phyloP scores from a whole-genome alignment of 2,329 filamentous ascomycete species.

The Xylaria sp. region DNA sequence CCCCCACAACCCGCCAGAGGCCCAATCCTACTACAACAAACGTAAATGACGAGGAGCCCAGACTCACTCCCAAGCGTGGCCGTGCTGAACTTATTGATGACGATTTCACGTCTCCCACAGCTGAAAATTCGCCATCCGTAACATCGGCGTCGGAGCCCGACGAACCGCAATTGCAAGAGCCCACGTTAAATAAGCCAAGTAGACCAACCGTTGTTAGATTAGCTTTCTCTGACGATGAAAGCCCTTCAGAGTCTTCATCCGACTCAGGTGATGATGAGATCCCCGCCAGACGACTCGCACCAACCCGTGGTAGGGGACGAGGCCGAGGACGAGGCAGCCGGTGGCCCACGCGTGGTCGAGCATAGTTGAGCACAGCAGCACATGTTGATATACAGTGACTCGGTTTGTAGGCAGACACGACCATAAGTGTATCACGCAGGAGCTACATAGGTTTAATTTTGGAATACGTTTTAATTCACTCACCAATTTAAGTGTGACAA shows the following conservation, averaged over 20 bases:
- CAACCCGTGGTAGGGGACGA: conserved; percentile 50
- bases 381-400: not conserved
- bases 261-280: conserved; percentile 28
- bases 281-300: conserved; percentile 32
- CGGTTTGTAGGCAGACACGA: not conserved
- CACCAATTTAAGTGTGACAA: no score
- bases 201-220: conserved; percentile 37
- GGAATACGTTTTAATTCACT: no score
- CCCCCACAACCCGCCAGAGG: conserved; percentile 11
- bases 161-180: conserved; percentile 4
- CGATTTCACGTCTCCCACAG: conserved; percentile 31
- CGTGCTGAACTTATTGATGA: conserved; percentile 34
- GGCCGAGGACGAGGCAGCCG: conserved; percentile 26
- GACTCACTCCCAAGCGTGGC: conserved; percentile 21
- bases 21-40: not conserved
- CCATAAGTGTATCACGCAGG: no score
- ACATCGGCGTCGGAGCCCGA: conserved; percentile 25
- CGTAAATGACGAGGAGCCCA: conserved; percentile 12
- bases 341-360: conserved; percentile 26
- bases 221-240: conserved; percentile 27
- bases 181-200: not conserved
- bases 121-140: conserved; percentile 28
- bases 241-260: conserved; percentile 25
- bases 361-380: conserved; percentile 48
- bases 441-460: no score